Conservation (phyloP, 805 yeast species). For the Candida jianshihensis region DNA sequence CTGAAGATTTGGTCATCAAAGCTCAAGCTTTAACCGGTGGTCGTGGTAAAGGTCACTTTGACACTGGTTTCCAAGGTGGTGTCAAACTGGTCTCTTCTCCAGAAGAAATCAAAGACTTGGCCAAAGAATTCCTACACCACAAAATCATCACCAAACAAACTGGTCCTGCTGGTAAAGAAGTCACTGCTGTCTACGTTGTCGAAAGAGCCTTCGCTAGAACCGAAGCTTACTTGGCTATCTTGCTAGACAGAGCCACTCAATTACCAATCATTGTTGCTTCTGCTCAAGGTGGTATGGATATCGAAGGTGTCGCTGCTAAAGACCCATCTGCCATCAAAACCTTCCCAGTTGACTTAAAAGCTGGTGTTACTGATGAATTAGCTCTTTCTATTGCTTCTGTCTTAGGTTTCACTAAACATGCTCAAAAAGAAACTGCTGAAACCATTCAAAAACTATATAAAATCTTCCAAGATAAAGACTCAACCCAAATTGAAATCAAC, state of each 20-base stretch:
- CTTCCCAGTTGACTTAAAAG: constrained; percentile 67
- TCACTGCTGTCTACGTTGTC: constrained; percentile 91
- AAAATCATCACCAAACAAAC: constrained; percentile 96
- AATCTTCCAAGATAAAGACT: constrained; percentile 86
- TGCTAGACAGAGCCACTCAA: constrained; percentile 90
- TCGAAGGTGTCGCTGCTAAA: constrained; percentile 93
- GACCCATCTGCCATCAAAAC: constrained; percentile 90
- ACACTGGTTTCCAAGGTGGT: constrained; percentile 94
- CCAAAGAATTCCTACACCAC: constrained; percentile 85
- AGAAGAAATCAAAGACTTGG: constrained; percentile 79
- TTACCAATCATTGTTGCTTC: constrained; percentile 92
- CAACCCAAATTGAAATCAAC: constrained; percentile 97
- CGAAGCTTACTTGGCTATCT: constrained; percentile 92
- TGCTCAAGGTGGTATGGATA: constrained; percentile 99
- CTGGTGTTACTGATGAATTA: constrained; percentile 72
- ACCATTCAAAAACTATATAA: constrained; percentile 81
- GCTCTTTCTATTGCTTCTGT: constrained; percentile 73
- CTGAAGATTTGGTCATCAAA: constrained; percentile 85
- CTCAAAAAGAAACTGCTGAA: constrained; percentile 81
- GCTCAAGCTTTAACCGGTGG: constrained; percentile 99
- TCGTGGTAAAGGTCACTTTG: constrained; percentile 98
- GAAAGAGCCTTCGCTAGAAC: constrained; percentile 91
- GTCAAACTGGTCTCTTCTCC: constrained; percentile 83
- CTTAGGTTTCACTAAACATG: constrained; percentile 74
- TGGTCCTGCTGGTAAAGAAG: constrained; percentile 95